Base-by-base conservation (phyloP, 108 stramenopile genomes). In the Licmophora abbreviata region DNA sequence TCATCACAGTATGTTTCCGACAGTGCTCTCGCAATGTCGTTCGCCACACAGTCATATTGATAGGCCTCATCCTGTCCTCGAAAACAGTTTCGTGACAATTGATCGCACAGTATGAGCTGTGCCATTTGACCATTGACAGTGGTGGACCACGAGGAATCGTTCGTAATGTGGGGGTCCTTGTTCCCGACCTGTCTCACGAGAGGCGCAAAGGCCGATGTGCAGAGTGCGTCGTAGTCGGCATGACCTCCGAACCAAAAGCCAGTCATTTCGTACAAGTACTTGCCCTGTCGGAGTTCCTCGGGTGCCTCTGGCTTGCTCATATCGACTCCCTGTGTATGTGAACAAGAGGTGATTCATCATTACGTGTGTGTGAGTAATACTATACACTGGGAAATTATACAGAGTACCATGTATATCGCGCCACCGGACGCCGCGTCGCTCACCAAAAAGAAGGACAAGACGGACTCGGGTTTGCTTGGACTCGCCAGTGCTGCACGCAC, bases 31-130 rank as follows among this genome's bases (percentile, higher is more conserved):
- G 50, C 51, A 22, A 64, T 18, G 2, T 26, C 4, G 2, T 45
- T 57, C 14, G 68, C 72, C 18, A 61, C 33, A 10, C 44, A 51
- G 45, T 85, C 84, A 21, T 77, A 77, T 26, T 54, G 59, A 60
- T 73, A 87, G 11, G 81, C 79, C 51, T 80, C 71, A 11, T 68
- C 61, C 0, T 68, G 65, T 12, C 76, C 64, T 12, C 85, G 74
- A 51, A 80, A 87, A 32, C 55, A 37, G 55, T 80, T 80, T 21
- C 85, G 75, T 1, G 76, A 57, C 24, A 87, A 52, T 52, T 87
- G 85, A 64, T 81, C 85, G 21, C 69, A 68, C 2, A 82, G 46
- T 21, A 87, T 51, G 18, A 87, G 34, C 38, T 65, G 63, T 20
- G 74, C 70, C 18, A 81, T 10, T 0, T 43, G 33, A 8, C 77